Evolutionary conservation across 306 rosid genomes (phyloP).

Genomic region (Erythrophleum fordii): DNA sequence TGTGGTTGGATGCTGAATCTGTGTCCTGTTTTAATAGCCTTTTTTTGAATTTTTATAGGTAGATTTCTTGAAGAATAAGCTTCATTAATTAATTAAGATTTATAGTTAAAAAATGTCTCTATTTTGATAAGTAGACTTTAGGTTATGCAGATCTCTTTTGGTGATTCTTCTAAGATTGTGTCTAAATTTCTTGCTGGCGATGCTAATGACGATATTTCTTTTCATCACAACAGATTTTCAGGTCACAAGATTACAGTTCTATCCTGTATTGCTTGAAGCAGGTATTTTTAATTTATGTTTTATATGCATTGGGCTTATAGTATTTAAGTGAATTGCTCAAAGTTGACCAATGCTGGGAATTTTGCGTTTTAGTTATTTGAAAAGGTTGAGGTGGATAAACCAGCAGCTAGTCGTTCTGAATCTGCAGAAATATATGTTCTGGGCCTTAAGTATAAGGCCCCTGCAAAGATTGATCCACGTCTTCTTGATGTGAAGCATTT

Average conservation of each 20-base stretch:
- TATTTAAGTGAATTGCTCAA: not conserved
- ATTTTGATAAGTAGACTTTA: not conserved
- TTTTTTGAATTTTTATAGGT: not conserved
- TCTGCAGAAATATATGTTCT: constrained; percentile 94
- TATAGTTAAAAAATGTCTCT: not conserved
- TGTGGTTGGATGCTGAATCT: not conserved
- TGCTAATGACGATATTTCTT: constrained; percentile 10
- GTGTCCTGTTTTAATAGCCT: not conserved
- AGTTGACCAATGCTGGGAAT: constrained; percentile 17
- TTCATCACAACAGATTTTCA: constrained; percentile 64
- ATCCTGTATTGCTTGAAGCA: constrained; percentile 76
- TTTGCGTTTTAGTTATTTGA: constrained; percentile 77
- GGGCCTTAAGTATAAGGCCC: constrained; percentile 86
- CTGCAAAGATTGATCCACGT: constrained; percentile 94
- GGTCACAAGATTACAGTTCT: constrained; percentile 96
- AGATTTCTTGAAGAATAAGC: not conserved
- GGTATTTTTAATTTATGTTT: constrained; percentile 46
- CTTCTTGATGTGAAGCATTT: constrained; percentile 87
- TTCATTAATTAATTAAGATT: not conserved
- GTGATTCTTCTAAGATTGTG: not conserved
- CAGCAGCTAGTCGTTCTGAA: constrained; percentile 87
- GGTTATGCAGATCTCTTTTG: not conserved
- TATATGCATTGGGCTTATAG: not conserved
- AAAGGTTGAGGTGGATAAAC: constrained; percentile 89
- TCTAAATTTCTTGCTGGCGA: not conserved